A percentile compares a stretch with the other conserved stretches of the same genome.
These are phyloP conservation scores for Chlamydomonas schloesseri DNA, from an alignment of 139 green algal genomes.

Conservation along the genomic window DNA sequence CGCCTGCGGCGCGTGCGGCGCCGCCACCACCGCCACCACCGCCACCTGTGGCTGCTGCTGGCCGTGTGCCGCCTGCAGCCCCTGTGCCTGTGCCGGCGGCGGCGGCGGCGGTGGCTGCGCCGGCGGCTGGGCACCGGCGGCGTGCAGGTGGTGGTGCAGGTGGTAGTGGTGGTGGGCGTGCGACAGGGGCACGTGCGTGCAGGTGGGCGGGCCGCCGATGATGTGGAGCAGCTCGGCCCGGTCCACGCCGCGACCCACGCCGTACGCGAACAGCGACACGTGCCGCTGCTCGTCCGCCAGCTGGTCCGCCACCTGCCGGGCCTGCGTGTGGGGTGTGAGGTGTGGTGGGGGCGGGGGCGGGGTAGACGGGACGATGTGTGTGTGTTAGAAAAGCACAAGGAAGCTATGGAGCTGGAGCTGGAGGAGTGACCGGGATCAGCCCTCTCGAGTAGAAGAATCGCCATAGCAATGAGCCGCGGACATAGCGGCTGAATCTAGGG, in stretches of 20 bases:
- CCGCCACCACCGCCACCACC: no score
- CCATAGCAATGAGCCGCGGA: no score
- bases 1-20: background rate
- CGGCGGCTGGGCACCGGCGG: background rate
- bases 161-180: background rate
- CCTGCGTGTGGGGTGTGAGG: conserved; percentile 25
- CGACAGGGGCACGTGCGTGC: background rate
- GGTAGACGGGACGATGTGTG: no score
- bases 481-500: no score
- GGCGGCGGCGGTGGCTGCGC: background rate
- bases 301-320: conserved; percentile 49
- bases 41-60: conserved; percentile 1
- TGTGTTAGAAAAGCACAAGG: no score
- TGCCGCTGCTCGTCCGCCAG: conserved; percentile 74
- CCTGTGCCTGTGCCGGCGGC: background rate
- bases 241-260: conserved; percentile 84
- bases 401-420: no score
- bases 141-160: background rate
- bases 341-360: background rate
- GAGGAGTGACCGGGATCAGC: no score
- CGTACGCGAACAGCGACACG: conserved; percentile 74
- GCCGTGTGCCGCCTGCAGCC: no score
- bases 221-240: conserved; percentile 69
- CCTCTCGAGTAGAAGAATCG: no score
- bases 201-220: conserved; percentile 38